Evolutionary conservation across 176 grass and related monocot species (phyloP), one percentile per base, ranked within the genome.

Genomic region (Saccharum officinarum): DNA sequence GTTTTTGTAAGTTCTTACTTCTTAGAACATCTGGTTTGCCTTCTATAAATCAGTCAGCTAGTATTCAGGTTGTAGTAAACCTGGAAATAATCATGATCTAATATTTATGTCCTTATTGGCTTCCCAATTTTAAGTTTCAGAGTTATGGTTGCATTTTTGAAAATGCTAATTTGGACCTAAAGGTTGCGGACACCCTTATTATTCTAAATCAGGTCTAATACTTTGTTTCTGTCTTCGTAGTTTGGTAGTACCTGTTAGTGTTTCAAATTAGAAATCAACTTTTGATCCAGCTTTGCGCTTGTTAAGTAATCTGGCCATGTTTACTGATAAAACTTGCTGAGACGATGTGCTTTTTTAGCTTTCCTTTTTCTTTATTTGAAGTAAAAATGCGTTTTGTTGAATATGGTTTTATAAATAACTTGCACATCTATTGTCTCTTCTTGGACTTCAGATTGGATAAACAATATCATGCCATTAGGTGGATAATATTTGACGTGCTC

Each of bases 371-470:
- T 49, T 73, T 82, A 1, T 55, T 67, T 49, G 26, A 72, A 76
- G 38, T 73, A 76, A 70, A 25, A 20, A 26, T 82, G 23, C 23
- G 67, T 42, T 78, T 79, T 42, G 52, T 42, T 82, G 14, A 49
- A 62, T 63, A 73, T 4, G 14, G 10, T 44, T 85, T 7, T 84
- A 74, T 62, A 68, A 26, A 59, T 86, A 78, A 45, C 55, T 78
- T 38, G 77, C 77, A 75, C 55, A 72, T 15, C 25, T 77, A 63
- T 86, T 82, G 46, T 86, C 54, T 86, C 37, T 73, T 83, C 20
- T 86, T 67, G 66, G 10, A 73, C 8, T 79, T 46, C 84, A 90
- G 88, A 83, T 67, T 83, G 84, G 88, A 82, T 55, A 38, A 31
- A 40, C 44, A 71, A 18, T 86, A 76, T 65, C 44, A 83, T 71